These are phyloP conservation scores for Chondrus crispus DNA, from an alignment of 23 red algal species.

Conservation along the genomic window DNA sequence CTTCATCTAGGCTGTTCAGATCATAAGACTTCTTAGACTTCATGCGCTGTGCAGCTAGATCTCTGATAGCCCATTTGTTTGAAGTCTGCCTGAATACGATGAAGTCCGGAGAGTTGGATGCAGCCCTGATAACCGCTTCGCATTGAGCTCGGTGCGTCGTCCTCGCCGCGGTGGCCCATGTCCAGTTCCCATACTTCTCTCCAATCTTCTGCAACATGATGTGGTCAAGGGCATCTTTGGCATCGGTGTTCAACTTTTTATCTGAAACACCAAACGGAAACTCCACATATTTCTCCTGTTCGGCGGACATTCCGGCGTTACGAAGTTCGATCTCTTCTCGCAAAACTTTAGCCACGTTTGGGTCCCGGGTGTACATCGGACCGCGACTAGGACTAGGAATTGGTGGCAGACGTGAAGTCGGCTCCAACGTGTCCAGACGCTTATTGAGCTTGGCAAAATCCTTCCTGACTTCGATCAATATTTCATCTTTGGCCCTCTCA, in stretches of 20 bases:
- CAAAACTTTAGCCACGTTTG: background rate
- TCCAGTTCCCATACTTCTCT: background rate
- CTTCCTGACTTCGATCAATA: background rate
- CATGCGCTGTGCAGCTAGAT: background rate
- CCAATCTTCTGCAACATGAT: background rate
- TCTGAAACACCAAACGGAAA: background rate
- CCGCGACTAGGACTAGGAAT: background rate
- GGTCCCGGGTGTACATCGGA: background rate
- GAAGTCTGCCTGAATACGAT: background rate
- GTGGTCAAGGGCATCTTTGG: background rate
- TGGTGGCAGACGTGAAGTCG: background rate
- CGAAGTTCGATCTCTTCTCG: background rate
- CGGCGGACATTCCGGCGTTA: background rate
- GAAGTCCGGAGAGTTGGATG: background rate
- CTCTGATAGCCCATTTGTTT: background rate
- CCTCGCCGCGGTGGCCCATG: background rate
- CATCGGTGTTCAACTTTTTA: slow-evolving; percentile 11
- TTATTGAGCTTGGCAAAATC: background rate
- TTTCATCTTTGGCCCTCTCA: background rate
- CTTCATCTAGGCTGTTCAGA: too few relatives aligned
- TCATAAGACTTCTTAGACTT: background rate
- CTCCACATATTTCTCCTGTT: background rate
- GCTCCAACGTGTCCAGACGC: background rate
- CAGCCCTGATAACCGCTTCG: background rate
- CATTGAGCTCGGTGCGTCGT: background rate